phyloP scores from a whole-genome alignment of 257 asterid species.

The Rubia yunnanensis region DNA sequence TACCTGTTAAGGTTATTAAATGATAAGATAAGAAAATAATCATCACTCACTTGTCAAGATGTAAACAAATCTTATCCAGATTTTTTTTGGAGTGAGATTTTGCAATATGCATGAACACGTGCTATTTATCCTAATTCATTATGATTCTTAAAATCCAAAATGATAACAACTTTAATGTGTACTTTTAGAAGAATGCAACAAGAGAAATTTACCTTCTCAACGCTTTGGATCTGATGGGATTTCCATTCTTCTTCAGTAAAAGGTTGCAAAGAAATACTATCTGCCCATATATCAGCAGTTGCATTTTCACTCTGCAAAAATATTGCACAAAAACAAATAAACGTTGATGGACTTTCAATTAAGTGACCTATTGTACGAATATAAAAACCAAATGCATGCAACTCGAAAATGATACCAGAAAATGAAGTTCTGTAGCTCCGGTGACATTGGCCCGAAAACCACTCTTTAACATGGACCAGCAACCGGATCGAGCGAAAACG shows the following conservation, averaged over 20 bases:
- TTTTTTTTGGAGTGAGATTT: too few species aligned
- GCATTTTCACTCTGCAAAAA: constrained; percentile 30
- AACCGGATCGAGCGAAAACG: constrained; percentile 29
- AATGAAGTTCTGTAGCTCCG: constrained; percentile 30
- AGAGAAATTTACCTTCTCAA: constrained; percentile 33
- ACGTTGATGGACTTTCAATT: too few species aligned
- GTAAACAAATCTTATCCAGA: too few species aligned
- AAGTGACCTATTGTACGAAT: too few species aligned
- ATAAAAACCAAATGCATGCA: background rate
- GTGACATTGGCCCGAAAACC: constrained; percentile 36
- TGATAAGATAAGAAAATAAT: too few species aligned
- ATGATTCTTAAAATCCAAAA: too few species aligned
- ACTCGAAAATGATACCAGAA: constrained; percentile 26
- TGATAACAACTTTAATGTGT: too few species aligned
- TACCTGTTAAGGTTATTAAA: too few species aligned
- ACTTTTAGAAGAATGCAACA: background rate
- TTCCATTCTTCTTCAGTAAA: constrained; percentile 47
- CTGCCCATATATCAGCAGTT: constrained; percentile 40
- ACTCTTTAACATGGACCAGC: constrained; percentile 72
- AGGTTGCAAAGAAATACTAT: constrained; percentile 57
- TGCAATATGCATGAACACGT: too few species aligned
- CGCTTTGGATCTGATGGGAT: constrained; percentile 41
- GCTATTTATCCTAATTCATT: too few species aligned
- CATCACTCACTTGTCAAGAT: too few species aligned
- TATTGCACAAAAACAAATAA: too few species aligned